These are phyloP conservation scores for Chlamydomonas asymmetrica DNA, from an alignment of 139 green algal genomes.

Conservation along the genomic window DNA sequence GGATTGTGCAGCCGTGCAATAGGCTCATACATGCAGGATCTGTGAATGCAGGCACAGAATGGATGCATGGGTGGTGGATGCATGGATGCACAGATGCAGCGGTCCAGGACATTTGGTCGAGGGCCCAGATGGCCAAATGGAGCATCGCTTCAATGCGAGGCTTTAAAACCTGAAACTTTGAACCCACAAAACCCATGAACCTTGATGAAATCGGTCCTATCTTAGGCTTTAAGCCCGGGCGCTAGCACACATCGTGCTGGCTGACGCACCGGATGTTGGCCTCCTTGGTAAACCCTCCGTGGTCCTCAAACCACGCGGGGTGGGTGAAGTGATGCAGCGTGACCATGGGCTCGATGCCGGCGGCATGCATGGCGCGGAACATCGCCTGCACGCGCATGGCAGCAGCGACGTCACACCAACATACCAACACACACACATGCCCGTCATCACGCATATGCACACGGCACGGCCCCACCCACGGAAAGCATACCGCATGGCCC, in stretches of 20 bases:
- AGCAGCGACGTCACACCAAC: neutral
- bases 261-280: conserved; percentile 35
- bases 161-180: neutral
- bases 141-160: neutral
- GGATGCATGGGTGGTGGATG: neutral
- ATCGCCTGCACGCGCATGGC: conserved; percentile 25
- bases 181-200: conserved; percentile 2
- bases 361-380: conserved; percentile 28
- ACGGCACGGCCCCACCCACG: neutral
- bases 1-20: neutral
- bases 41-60: neutral
- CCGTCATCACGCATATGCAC: neutral
- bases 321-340: conserved; percentile 64
- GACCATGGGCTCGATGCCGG: conserved; percentile 48
- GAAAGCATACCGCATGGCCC: too few relatives aligned
- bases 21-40: neutral
- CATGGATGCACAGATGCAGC: too few relatives aligned
- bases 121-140: neutral
- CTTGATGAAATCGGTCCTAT: conserved; percentile 2
- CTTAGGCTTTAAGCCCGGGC: too few relatives aligned
- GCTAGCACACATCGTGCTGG: too few relatives aligned
- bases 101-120: too few relatives aligned
- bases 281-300: conserved; percentile 34
- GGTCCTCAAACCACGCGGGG: conserved; percentile 45
- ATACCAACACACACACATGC: neutral